These are phyloP conservation scores for Hypomontagnella monticulosa DNA, from an alignment of 495 filamentous ascomycete genomes.

Conservation along the genomic window DNA sequence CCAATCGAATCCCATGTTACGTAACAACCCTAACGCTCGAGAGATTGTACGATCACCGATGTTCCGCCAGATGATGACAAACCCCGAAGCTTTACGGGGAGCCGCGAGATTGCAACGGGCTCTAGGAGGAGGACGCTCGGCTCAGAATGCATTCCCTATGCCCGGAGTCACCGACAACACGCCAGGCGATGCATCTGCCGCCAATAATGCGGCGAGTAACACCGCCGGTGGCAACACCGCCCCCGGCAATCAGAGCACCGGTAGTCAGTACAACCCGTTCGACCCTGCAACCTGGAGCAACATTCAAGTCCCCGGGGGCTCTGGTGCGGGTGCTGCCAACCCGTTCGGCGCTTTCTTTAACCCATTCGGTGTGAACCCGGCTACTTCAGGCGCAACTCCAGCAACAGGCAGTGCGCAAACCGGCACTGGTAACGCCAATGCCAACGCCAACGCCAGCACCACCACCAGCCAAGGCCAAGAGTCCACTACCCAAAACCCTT, in stretches of 20 bases:
- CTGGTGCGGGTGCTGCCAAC: constrained; percentile 60
- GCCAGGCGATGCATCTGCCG: constrained; percentile 48
- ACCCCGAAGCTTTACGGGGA: constrained; percentile 81
- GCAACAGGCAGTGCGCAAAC: constrained; percentile 24
- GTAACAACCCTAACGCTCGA: constrained; percentile 81
- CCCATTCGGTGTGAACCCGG: constrained; percentile 13
- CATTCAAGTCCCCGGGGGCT: constrained; percentile 37
- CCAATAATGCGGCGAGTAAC: constrained; percentile 29
- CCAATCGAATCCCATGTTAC: constrained; percentile 85
- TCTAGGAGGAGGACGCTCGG: constrained; percentile 64
- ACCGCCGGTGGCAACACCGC: constrained; percentile 14
- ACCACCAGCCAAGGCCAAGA: constrained; percentile 38
- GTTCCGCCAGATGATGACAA: constrained; percentile 95
- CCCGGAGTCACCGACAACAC: constrained; percentile 86
- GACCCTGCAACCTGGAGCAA: constrained; percentile 40
- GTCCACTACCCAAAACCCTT: constrained; percentile 23
- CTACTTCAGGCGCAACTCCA: constrained; percentile 40
- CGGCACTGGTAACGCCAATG: constrained; percentile 12
- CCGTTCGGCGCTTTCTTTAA: constrained; percentile 79
- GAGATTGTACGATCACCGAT: constrained; percentile 85
- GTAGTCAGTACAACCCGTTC: constrained; percentile 53
- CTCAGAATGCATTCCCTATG: constrained; percentile 75
- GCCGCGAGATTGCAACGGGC: constrained; percentile 80
- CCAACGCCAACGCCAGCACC: constrained; percentile 30
- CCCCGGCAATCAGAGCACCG: constrained; percentile 24